Base-by-base conservation (phyloP, 345 rosid genomes). In the Lepidium aucheri region DNA sequence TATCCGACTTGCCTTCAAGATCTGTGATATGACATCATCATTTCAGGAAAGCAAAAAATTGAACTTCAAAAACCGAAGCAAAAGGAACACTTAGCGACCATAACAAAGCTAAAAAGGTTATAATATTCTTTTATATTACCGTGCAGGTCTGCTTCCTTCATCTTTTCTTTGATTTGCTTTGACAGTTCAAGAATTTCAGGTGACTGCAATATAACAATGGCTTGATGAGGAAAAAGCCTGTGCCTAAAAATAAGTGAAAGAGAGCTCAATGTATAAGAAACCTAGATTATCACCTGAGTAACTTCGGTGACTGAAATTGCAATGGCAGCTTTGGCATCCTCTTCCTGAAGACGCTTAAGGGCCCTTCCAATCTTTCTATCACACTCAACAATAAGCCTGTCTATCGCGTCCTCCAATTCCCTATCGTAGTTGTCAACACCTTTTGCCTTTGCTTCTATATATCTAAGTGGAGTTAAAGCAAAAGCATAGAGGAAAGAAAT, bases 321-420 rank as follows among this genome's bases (percentile, higher is more conserved):
- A 76, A 94, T 87, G 16, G 99, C 99, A 69, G 99, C 97, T 85
- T 94, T 94, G 9, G 99, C 97, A 70, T 94, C 99, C n/a, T 94
- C 99, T 72, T 89, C 97, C 76, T 94, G 97, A 52, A 94, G 96
- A 69, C 99, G 96, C 80, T 87, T 91, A 65, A 94, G 89, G 38
- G 99, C 99, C 76, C 99, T 84, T 65, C 84, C 83, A 60, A 94
- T 94, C 81, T 95, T 95, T 74, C 94, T 83, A 74, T 95, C 99
- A 52, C 99, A 95, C 79, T 95, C 99, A 20, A 95, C 87, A 45
- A 95, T 95, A 44, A 95, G 89, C 65, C 95, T 86, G 57, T 91
- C 99, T 35, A 95, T 95, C 9, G 91, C 92, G 58, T 91, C 97
- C 81, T 95, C 99, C 82, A 95, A 73, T 65, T 95, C 99, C 68